Base-by-base conservation (phyloP, 768 basidiomycete genomes). In the Russula ochroleuca region DNA sequence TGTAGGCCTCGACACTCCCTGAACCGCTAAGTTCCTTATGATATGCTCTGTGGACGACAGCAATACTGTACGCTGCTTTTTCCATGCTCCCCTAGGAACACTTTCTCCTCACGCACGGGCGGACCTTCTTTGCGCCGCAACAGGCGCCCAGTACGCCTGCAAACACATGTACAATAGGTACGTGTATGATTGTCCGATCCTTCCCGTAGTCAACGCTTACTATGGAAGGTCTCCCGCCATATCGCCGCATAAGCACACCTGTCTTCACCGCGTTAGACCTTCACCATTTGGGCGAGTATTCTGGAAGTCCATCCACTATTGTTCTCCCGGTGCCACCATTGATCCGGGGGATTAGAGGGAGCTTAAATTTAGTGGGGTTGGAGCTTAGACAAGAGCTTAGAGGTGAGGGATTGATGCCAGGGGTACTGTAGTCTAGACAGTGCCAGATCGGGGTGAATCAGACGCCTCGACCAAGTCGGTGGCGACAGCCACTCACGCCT, bases 401-500 rank as follows among this genome's bases (percentile, higher is more conserved):
- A 41, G 43, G 35, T 25, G 57, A 53, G 56, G 62, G 50, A 53
- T 37, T 51, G 57, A 59, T 63, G 41, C 57, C 37, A 31, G 45
- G 23, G 54, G 31, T 47, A 21, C 45, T 47, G n/a, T 41, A 53
- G 63, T 28, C 63, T 64, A 55, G 63, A 55, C 58, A 63, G 28
- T 21, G 25, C 57, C 52, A n/a, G 40, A 64, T 64, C 63, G 38
- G 58, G 52, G 9, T 59, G 7, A 17, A 64, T 64, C 63, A 59
- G 51, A 54, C 1, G 57, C 28, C 63, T 59, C 63, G 63, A 43
- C 58, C 58, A 9, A 21, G 37, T 48, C 63, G 57, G 49, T 54
- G 53, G 31, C 23, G 28, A 35, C 14, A 31, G 33, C 45, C 28
- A 43, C 41, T 58, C 57, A n/a, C 57, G 23, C 31, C 17, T 21